These are phyloP conservation scores for Fusarium aywerte DNA, from an alignment of 2,329 filamentous ascomycete genomes.

Conservation along the genomic window DNA sequence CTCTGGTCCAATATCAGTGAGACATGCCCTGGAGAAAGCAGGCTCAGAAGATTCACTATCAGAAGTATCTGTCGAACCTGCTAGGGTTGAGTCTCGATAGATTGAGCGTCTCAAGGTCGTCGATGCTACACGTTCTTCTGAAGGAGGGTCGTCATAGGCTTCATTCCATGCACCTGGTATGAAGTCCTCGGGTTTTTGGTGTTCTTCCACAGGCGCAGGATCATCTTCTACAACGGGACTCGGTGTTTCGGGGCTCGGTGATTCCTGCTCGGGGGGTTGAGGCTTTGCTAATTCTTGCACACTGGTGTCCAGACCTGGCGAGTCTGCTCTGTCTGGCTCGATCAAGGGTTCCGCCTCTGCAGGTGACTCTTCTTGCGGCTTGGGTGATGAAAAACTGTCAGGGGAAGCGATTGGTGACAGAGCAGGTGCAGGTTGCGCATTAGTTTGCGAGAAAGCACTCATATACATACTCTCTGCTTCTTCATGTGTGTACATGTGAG, in stretches of 20 bases:
- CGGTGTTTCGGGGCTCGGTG: constrained; percentile 1
- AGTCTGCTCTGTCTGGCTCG: not conserved
- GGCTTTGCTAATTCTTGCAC: not conserved
- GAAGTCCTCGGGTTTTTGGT: constrained; percentile 20
- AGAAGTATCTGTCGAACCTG: constrained; percentile 18
- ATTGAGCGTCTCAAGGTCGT: constrained; percentile 9
- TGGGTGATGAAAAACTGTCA: constrained; percentile 5
- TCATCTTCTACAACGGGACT: constrained; percentile 10
- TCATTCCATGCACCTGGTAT: constrained; percentile 67
- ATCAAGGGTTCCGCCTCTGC: not conserved
- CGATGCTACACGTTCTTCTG: constrained; percentile 19
- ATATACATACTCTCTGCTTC: constrained; percentile 90
- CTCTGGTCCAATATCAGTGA: constrained; percentile 33
- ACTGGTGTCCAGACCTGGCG: constrained; percentile 2
- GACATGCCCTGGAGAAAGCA: constrained; percentile 44
- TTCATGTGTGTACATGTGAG: constrained; percentile 79
- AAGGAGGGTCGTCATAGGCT: constrained; percentile 45
- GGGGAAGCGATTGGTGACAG: constrained; percentile 19
- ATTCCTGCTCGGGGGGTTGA: not conserved
- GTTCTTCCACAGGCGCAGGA: not conserved
- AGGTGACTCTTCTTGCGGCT: not conserved
- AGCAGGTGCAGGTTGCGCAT: constrained; percentile 42
- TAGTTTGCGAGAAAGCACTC: constrained; percentile 71
- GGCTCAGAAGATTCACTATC: constrained; percentile 47
- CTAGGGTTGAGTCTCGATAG: constrained; percentile 16